Conservation (phyloP, 306 rosid genomes). For the Quercus robur region DNA sequence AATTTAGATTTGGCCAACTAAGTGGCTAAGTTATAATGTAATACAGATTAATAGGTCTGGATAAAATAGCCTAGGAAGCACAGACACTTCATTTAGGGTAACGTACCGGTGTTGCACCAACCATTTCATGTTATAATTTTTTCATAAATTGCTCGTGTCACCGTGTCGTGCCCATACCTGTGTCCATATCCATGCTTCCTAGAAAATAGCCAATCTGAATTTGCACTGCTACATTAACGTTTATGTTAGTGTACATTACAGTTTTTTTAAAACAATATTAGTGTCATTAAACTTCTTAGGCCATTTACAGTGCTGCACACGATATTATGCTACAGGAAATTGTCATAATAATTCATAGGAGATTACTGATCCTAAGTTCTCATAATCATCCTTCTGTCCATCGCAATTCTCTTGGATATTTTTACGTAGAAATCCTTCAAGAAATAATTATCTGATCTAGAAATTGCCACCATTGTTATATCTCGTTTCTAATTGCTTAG, state of each 20-base stretch:
- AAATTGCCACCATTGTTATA: background rate
- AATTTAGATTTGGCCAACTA: background rate
- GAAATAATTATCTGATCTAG: background rate
- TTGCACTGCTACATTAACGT: background rate
- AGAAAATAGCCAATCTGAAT: background rate
- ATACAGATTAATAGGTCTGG: background rate
- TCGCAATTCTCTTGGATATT: background rate
- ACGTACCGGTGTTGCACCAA: too few relatives aligned
- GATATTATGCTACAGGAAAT: background rate
- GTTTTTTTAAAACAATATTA: background rate
- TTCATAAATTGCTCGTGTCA: too few relatives aligned
- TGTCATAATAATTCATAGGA: background rate
- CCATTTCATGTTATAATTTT: too few relatives aligned
- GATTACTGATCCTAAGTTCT: too few relatives aligned
- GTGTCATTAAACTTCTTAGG: too few relatives aligned
- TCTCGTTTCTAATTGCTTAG: constrained; percentile 3
- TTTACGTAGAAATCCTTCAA: background rate
- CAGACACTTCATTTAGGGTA: too few relatives aligned
- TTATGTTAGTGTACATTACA: background rate
- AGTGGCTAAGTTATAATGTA: background rate
- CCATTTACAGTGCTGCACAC: background rate
- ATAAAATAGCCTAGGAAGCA: background rate
- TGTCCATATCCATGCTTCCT: too few relatives aligned
- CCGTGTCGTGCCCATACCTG: too few relatives aligned
- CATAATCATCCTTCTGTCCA: background rate